Conservation (phyloP, 345 rosid genomes). For the Schrenkiella parvula region DNA sequence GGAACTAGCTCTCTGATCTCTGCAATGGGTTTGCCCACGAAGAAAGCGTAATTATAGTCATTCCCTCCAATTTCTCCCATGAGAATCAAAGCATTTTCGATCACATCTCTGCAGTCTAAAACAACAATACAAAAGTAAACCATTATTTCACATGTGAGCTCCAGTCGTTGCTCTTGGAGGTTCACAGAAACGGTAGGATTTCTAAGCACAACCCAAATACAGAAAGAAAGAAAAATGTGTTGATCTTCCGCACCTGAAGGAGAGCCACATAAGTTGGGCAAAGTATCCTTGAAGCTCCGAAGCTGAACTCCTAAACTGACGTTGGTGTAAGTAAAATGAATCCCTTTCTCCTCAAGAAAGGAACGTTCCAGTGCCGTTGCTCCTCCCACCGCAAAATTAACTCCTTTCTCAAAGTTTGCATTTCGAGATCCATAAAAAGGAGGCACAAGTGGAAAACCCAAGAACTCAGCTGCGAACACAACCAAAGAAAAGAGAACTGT, state of each 20-base stretch:
- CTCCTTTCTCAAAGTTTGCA: conserved; percentile 34
- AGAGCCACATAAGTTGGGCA: conserved; percentile 36
- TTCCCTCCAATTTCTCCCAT: conserved; percentile 67
- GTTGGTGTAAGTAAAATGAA: conserved; percentile 5
- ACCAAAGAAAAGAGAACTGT: too few relatives aligned
- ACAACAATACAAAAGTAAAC: background rate
- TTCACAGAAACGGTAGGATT: too few relatives aligned
- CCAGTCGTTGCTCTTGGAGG: too few relatives aligned
- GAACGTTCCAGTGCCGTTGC: conserved; percentile 40
- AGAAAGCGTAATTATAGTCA: conserved; percentile 37
- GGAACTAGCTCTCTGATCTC: conserved; percentile 38
- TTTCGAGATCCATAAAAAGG: conserved; percentile 34
- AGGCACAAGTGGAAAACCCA: conserved; percentile 39
- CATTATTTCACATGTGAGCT: too few relatives aligned
- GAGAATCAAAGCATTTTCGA: conserved; percentile 39
- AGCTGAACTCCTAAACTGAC: conserved; percentile 40
- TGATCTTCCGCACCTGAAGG: conserved; percentile 22
- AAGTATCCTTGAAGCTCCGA: conserved; percentile 33
- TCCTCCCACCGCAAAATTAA: conserved; percentile 47
- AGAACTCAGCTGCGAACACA: conserved; percentile 34
- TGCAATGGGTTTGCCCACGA: background rate
- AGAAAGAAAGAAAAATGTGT: too few relatives aligned
- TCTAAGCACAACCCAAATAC: too few relatives aligned
- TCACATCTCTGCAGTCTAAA: conserved; percentile 31
- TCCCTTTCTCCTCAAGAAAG: conserved; percentile 29